Evolutionary conservation across 495 filamentous ascomycete species (phyloP).

Genomic region (Aspergillus kassunensis): DNA sequence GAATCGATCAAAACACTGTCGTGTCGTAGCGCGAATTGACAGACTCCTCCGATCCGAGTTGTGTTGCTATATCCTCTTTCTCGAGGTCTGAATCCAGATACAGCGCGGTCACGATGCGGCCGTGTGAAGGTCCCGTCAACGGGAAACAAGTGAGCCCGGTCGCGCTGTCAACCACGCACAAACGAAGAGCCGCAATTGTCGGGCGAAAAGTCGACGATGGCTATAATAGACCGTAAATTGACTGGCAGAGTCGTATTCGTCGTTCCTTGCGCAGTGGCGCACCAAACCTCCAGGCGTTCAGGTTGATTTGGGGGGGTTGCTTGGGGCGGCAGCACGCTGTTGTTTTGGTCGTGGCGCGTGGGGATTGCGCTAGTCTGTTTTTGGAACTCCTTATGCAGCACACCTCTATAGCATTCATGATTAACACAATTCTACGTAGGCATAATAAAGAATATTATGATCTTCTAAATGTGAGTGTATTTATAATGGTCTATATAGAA

Average conservation of each 20-base stretch:
- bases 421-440: no score
- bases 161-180: slow-evolving; percentile 11
- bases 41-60: no score
- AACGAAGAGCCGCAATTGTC: slow-evolving; percentile 7
- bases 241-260: neutral
- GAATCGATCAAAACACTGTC: no score
- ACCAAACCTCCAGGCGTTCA: slow-evolving; percentile 7
- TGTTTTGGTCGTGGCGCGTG: slow-evolving; percentile 50
- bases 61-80: no score
- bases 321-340: slow-evolving; percentile 36
- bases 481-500: neutral
- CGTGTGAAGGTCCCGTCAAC: neutral
- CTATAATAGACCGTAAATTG: neutral
- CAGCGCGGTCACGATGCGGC: neutral
- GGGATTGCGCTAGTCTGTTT: slow-evolving; percentile 39
- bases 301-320: slow-evolving; percentile 15
- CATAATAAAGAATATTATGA: no score
- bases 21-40: no score
- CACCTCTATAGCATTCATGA: no score
- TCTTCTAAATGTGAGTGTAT: neutral
- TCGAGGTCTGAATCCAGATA: no score
- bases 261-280: slow-evolving; percentile 22
- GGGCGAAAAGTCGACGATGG: neutral
- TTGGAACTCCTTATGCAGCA: slow-evolving; percentile 15
- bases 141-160: slow-evolving; percentile 6